A percentile compares a stretch with the other conserved stretches of the same genome.
Evolutionary conservation across 148 eudicot species (phyloP).

Genomic region (Salicornia ramosissima): DNA sequence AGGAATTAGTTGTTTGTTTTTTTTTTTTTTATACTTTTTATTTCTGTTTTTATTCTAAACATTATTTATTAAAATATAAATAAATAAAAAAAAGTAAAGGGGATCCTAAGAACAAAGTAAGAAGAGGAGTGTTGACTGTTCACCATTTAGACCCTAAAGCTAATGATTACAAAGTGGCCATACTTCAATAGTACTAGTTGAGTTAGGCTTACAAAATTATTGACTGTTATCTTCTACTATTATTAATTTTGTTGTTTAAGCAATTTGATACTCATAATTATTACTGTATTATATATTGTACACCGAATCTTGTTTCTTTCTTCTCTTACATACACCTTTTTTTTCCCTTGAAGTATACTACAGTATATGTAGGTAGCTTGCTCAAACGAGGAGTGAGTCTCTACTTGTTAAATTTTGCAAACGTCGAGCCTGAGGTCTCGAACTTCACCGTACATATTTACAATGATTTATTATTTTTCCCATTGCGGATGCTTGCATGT

Average conservation of each 20-base stretch:
- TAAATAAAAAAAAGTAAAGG: neutral
- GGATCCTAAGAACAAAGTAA: neutral
- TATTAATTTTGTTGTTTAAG: slow-evolving; percentile 9
- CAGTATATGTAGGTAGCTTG: neutral
- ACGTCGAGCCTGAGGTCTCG: too few species aligned
- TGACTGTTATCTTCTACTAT: neutral
- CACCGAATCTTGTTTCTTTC: neutral
- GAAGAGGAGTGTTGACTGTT: too few species aligned
- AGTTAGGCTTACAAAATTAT: slow-evolving; percentile 12
- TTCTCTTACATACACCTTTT: neutral
- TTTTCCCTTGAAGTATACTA: neutral
- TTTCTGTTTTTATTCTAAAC: too few species aligned
- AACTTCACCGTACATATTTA: too few species aligned
- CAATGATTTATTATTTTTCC: too few species aligned
- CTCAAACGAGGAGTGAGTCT: neutral
- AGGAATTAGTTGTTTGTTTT: neutral
- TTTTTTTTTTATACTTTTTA: too few species aligned
- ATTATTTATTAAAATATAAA: too few species aligned
- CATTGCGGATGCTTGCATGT: too few species aligned
- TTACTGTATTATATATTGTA: neutral
- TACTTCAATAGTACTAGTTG: neutral
- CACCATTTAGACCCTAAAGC: too few species aligned
- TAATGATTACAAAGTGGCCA: neutral
- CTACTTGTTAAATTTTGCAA: too few species aligned
- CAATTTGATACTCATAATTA: slow-evolving; percentile 9